Evolutionary conservation across 2,329 filamentous ascomycete species (phyloP).

Genomic region (Coniochaeta sp.): DNA sequence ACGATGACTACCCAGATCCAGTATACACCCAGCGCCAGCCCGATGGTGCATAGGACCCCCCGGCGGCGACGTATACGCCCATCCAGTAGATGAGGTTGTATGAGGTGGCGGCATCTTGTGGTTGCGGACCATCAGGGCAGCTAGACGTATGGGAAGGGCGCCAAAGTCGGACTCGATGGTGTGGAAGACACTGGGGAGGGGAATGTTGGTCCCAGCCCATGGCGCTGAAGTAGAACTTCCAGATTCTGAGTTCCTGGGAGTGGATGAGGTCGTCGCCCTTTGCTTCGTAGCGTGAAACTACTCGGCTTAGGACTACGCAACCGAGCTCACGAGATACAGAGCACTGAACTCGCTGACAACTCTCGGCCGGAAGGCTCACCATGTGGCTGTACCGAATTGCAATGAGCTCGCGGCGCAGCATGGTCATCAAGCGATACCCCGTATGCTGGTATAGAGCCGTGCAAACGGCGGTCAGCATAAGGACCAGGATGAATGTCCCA

Average conservation of each 20-base stretch:
- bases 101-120: background rate
- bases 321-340: background rate
- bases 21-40: background rate
- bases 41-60: background rate
- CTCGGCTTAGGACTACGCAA: background rate
- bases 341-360: background rate
- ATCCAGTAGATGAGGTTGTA: background rate
- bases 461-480: background rate
- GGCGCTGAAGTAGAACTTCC: background rate
- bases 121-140: background rate
- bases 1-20: conserved; percentile 1
- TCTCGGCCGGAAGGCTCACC: background rate
- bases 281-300: background rate
- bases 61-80: background rate
- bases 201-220: background rate
- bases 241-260: background rate
- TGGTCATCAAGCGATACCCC: background rate
- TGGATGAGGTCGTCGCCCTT: background rate
- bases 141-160: background rate
- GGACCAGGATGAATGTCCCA: background rate
- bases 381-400: background rate
- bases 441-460: background rate
- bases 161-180: background rate
- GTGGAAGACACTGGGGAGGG: background rate
- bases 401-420: background rate